A percentile compares a stretch with the other conserved stretches of the same genome.
Evolutionary conservation across 768 basidiomycete species (phyloP).

Genomic region (Tricholoma matsutake): DNA sequence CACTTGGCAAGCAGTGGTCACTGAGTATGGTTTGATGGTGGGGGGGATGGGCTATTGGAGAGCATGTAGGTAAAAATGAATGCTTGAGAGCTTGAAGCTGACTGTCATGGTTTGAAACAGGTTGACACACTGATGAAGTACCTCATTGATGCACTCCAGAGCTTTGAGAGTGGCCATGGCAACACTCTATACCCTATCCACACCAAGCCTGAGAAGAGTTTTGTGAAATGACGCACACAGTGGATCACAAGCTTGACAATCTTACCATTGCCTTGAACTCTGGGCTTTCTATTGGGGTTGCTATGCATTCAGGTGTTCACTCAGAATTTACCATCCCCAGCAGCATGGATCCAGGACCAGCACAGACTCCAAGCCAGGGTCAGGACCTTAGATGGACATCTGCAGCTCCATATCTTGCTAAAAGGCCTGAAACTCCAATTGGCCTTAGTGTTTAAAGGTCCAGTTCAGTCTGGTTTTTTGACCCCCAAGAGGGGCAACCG

Average conservation of each 20-base stretch:
- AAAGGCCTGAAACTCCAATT: background rate
- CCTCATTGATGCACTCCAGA: constrained; percentile 31
- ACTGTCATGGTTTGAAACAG: too few species aligned
- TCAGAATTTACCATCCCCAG: background rate
- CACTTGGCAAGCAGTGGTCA: constrained; percentile 31
- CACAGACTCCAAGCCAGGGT: background rate
- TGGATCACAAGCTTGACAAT: background rate
- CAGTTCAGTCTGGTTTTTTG: background rate
- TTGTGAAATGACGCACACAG: background rate
- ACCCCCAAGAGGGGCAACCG: too few species aligned
- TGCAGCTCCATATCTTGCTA: background rate
- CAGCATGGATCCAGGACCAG: background rate
- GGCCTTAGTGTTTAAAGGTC: background rate
- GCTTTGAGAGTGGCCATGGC: constrained; percentile 26
- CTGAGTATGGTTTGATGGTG: constrained; percentile 36
- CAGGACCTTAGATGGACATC: background rate
- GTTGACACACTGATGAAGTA: constrained; percentile 35
- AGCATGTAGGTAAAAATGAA: constrained; percentile 26
- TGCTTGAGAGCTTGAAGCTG: too few species aligned
- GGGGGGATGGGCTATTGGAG: constrained; percentile 39
- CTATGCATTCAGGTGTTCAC: background rate
- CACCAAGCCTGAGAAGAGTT: constrained; percentile 18
- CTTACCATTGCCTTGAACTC: background rate
- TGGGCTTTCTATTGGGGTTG: too few species aligned
- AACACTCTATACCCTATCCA: constrained; percentile 27